Evolutionary conservation across 192 early-diverging fungal genomes (phyloP), one percentile per base, ranked within the genome.

Genomic region (Entomortierella beljakovae): DNA sequence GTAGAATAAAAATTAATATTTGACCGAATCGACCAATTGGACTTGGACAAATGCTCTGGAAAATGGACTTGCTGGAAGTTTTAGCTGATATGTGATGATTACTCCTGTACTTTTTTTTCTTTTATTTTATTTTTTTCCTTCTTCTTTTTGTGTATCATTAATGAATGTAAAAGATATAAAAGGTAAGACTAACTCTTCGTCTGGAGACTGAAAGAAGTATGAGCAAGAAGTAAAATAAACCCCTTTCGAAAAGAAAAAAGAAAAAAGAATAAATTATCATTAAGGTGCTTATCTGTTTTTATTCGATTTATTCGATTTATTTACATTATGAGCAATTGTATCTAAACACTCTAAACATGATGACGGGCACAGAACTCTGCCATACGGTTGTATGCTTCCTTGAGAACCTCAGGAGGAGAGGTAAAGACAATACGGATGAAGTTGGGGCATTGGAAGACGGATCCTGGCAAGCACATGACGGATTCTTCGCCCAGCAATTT

Each of bases 401-500:
- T 66, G 15, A 97, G 84, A 61, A 89, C 87, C 46, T 93, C 93
- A 7, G 84, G 63, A 7, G 95, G 93, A 29, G 95, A 90, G 20
- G 94, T 94, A 62, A 94, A 89, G 6, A 94, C 92, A 57, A 95
- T 90, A 37, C 95, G 88, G 35, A 95, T 81, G 63, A 88, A 94
- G 53, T 91, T 90, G 54, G 91, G 91, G 80, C 90, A 94, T 40
- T 90, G 81, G 82, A 97, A 97, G 71, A 91, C 89, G 65, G 87
- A 82, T 22, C 95, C 95, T 29, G 95, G 94, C 55, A 97, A 83
- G 59, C 92, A 90, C 62, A 94, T 85, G 16, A 97, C 95, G 28
- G 88, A 90, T 74, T 97, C 92, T 71, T 97, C 95, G 54, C 88
- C 86, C 48, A 90, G 84, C 56, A 97, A 85, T 81, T 92, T 92